These are phyloP conservation scores for Backusella australiensis DNA, from an alignment of 192 early-diverging fungal genomes.

Conservation along the genomic window DNA sequence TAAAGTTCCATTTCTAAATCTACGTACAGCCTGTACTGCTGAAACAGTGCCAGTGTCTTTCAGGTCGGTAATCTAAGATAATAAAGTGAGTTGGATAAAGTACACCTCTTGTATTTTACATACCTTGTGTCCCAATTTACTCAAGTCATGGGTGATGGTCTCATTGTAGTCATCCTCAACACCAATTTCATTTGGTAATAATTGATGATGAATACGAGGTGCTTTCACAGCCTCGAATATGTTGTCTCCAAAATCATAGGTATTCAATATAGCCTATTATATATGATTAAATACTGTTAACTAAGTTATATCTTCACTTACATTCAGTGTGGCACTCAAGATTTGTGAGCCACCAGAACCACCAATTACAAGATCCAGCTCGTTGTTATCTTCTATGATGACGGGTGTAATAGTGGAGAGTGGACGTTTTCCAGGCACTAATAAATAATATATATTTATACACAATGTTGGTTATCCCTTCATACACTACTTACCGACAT, in stretches of 20 bases:
- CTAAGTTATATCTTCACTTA: constrained; percentile 17
- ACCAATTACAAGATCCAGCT: constrained; percentile 73
- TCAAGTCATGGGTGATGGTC: constrained; percentile 29
- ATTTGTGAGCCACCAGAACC: constrained; percentile 91
- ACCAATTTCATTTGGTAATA: constrained; percentile 72
- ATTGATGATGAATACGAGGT: constrained; percentile 88
- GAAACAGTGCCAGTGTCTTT: constrained; percentile 35
- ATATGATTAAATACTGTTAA: not conserved
- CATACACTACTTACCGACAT: constrained; percentile 34
- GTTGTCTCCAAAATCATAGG: constrained; percentile 68
- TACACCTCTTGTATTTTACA: not conserved
- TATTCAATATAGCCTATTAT: constrained; percentile 66
- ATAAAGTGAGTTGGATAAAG: not conserved
- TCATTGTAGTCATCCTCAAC: constrained; percentile 47
- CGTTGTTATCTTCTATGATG: constrained; percentile 56
- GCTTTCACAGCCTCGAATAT: constrained; percentile 66
- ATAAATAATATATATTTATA: not conserved
- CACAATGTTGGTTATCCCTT: not conserved
- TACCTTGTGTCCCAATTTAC: constrained; percentile 39
- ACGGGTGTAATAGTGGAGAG: constrained; percentile 65
- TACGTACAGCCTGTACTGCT: constrained; percentile 24
- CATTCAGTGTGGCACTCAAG: constrained; percentile 64
- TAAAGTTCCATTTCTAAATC: constrained; percentile 16
- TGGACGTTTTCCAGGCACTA: constrained; percentile 81
- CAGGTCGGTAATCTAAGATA: constrained; percentile 22